Base-by-base conservation (phyloP, 345 rosid genomes). In the Luvunga scandens region DNA sequence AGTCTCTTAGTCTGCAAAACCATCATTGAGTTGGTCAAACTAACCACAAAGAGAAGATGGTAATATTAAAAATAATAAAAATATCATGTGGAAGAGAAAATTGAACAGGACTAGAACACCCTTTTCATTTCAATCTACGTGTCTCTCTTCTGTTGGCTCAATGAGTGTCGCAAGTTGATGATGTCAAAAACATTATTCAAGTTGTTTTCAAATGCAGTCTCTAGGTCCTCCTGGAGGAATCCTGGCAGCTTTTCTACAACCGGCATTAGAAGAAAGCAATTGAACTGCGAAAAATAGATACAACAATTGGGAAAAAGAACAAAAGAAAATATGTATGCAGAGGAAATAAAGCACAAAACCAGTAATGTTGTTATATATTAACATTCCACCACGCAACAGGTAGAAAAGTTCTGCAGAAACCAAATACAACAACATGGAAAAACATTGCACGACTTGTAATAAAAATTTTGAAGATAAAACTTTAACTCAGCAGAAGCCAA, bases 251-350 rank as follows among this genome's bases (percentile, higher is more conserved):
- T 95, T 87, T 95, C 98, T 64, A 95, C 91, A 9, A 95, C 93
- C 0, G 97, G 98, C 98, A 93, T 95, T 65, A 89, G 87, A 81
- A 94, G 93, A 83, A 94, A 94, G 85, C 98, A 93, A 85, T 94
- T 94, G 88, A 93, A 95, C 98, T 93, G 97, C 89, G 83, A 66
- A 31, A 9, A 24, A 66, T 6, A 75, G 56, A 53, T 9, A 65
- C 33, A 69, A 13, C 53, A 45, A 45, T 45, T 45, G 5, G 53
- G 53, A 13, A 13, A 13, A 42, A 9, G 27, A 28, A 16, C 53
- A 14, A 38, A 25, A 69, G 39, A 12, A 14, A 12, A 61, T 39
- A 39, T 21, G 66, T 13, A 55, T 69, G 24, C 14, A 57, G 4
- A 13, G 25, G 63, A 72, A 55, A 21, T 31, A 6, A 57, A 7